These are phyloP conservation scores for Rugonectria rugulosa DNA, from an alignment of 2,329 filamentous ascomycete genomes.

Conservation along the genomic window DNA sequence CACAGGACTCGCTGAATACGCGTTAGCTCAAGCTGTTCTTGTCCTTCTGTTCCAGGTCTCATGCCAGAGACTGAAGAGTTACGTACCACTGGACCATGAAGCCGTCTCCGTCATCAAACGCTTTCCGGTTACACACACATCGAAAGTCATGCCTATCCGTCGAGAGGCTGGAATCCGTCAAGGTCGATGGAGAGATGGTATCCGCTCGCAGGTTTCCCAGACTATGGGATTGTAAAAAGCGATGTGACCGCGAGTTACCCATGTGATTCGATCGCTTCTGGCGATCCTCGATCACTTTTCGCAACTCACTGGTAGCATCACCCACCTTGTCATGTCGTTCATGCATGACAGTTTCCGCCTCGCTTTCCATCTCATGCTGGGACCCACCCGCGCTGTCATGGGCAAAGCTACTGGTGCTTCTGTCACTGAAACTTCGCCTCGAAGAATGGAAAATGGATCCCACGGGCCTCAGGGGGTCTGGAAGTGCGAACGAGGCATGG, in stretches of 20 bases:
- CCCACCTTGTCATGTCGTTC: conserved; percentile 54
- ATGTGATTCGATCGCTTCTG: conserved; percentile 51
- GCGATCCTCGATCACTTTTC: conserved; percentile 63
- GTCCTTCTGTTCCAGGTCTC: background rate
- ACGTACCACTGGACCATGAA: conserved; percentile 72
- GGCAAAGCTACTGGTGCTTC: conserved; percentile 52
- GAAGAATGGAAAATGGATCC: conserved; percentile 57
- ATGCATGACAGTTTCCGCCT: conserved; percentile 65
- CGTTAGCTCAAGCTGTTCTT: conserved; percentile 28
- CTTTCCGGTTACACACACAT: conserved; percentile 62
- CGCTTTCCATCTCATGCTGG: conserved; percentile 59
- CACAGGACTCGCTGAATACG: conserved; percentile 64
- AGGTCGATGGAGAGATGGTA: conserved; percentile 60
- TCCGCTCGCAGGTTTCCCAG: conserved; percentile 44
- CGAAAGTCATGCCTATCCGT: conserved; percentile 55
- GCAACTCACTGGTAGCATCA: conserved; percentile 67
- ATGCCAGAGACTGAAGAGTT: background rate
- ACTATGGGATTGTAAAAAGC: conserved; percentile 43
- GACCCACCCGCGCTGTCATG: conserved; percentile 47
- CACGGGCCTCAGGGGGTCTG: conserved; percentile 59
- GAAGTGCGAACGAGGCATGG: conserved; percentile 62
- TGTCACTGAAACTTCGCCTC: conserved; percentile 58
- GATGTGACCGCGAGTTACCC: conserved; percentile 43
- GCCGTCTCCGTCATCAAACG: conserved; percentile 54
- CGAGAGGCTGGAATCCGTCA: conserved; percentile 56